Conservation (phyloP, 78 protist genomes). For the Polysphondylium violaceum region DNA sequence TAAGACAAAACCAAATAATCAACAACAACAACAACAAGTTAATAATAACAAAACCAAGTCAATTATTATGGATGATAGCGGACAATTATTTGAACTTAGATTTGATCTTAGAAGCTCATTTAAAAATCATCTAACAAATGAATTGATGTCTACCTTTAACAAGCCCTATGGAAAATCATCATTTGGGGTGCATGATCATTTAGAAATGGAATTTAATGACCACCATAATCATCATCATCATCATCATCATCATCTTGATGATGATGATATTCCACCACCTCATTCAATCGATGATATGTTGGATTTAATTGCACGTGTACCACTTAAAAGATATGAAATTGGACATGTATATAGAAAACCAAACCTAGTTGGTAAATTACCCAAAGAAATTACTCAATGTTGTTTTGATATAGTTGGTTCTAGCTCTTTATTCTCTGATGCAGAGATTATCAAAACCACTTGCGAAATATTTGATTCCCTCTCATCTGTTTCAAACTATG, state of each 20-base stretch:
- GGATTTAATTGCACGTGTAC: slow-evolving; percentile 17
- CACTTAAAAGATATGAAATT: slow-evolving; percentile 58
- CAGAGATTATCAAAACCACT: slow-evolving; percentile 43
- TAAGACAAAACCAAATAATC: background rate
- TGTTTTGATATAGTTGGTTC: slow-evolving; percentile 67
- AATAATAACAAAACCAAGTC: slow-evolving; percentile 3
- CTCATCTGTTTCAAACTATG: slow-evolving; percentile 22
- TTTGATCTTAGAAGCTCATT: slow-evolving; percentile 44
- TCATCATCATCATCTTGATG: background rate
- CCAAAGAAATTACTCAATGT: slow-evolving; percentile 64
- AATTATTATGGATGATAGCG: slow-evolving; percentile 66
- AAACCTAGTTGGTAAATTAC: slow-evolving; percentile 50
- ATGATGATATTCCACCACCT: background rate
- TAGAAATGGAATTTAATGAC: too few relatives aligned
- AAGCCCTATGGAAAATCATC: slow-evolving; percentile 12
- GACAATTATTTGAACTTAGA: slow-evolving; percentile 60
- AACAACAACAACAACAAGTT: background rate
- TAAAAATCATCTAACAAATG: slow-evolving; percentile 5
- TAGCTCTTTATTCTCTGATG: slow-evolving; percentile 30
- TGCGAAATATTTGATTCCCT: slow-evolving; percentile 50
- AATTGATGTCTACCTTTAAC: slow-evolving; percentile 9
- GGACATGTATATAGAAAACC: slow-evolving; percentile 44
- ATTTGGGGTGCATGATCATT: background rate
- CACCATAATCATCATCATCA: background rate
- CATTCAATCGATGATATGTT: slow-evolving; percentile 31